phyloP scores from a whole-genome alignment of 148 eudicot genomes.

The Diospyros kaki region DNA sequence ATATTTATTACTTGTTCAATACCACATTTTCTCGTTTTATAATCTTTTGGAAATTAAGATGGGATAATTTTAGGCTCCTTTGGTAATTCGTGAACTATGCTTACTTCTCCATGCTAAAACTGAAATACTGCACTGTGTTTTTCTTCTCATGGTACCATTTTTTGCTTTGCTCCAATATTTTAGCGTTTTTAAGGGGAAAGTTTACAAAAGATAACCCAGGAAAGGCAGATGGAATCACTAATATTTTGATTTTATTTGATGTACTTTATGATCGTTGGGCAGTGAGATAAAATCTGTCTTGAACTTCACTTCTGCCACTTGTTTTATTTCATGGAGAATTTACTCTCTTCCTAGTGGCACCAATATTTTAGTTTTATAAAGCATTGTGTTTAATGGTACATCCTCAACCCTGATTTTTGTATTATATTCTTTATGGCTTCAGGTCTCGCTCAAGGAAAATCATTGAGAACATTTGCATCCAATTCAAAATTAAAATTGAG shows the following conservation, averaged over 20 bases:
- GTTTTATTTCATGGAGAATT: not conserved
- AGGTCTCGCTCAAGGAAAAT: slow-evolving; percentile 71
- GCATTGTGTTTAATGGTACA: not conserved
- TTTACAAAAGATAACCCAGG: not conserved
- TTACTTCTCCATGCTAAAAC: not conserved
- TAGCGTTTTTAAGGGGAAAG: not conserved
- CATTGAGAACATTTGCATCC: slow-evolving; percentile 42
- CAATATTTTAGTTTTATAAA: not conserved
- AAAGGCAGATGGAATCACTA: not conserved
- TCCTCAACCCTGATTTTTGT: not conserved
- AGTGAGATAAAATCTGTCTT: not conserved
- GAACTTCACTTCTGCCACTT: slow-evolving; percentile 4
- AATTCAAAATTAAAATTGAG: slow-evolving; percentile 70
- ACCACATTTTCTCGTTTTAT: too few species aligned
- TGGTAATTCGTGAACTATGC: not conserved
- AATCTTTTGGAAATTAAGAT: too few species aligned
- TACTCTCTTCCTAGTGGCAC: not conserved
- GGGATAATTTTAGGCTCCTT: too few species aligned
- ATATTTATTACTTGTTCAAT: too few species aligned
- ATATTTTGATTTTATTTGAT: not conserved
- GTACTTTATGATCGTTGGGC: too few species aligned
- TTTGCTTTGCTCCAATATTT: not conserved
- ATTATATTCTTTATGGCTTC: slow-evolving; percentile 22
- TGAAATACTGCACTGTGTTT: not conserved
- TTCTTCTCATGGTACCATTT: not conserved